Evolutionary conservation across 2,329 filamentous ascomycete species (phyloP).

Genomic region (Calycina herbarum): DNA sequence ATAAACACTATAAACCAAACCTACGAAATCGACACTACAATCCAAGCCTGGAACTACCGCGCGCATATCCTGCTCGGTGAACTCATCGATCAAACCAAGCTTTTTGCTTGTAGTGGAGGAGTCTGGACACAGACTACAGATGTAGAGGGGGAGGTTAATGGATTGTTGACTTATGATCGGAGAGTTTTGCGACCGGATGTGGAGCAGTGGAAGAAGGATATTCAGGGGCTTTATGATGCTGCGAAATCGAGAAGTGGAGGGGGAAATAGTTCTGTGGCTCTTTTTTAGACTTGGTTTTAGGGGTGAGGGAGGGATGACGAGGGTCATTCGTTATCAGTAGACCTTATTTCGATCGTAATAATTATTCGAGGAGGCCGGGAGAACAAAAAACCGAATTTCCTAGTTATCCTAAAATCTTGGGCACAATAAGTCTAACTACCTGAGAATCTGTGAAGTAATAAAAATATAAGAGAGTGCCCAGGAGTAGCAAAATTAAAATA

Average conservation of each 20-base stretch:
- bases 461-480: no score
- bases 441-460: no score
- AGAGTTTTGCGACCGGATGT: conserved; percentile 57
- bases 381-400: no score
- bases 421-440: no score
- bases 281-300: not conserved
- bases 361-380: no score
- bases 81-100: conserved; percentile 49
- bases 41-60: conserved; percentile 64
- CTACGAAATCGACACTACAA: conserved; percentile 62
- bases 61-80: conserved; percentile 52
- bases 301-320: no score
- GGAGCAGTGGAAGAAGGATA: conserved; percentile 50
- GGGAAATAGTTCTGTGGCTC: not conserved
- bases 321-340: no score
- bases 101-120: conserved; percentile 58
- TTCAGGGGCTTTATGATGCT: conserved; percentile 59
- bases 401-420: no score
- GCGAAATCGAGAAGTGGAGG: conserved; percentile 38
- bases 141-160: conserved; percentile 74
- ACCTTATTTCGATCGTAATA: no score
- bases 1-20: conserved; percentile 63
- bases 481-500: no score
- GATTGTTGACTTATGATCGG: conserved; percentile 68
- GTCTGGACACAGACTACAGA: conserved; percentile 76